Conservation (phyloP, 2,329 filamentous ascomycete genomes). For the Curvularia eragrostidis region DNA sequence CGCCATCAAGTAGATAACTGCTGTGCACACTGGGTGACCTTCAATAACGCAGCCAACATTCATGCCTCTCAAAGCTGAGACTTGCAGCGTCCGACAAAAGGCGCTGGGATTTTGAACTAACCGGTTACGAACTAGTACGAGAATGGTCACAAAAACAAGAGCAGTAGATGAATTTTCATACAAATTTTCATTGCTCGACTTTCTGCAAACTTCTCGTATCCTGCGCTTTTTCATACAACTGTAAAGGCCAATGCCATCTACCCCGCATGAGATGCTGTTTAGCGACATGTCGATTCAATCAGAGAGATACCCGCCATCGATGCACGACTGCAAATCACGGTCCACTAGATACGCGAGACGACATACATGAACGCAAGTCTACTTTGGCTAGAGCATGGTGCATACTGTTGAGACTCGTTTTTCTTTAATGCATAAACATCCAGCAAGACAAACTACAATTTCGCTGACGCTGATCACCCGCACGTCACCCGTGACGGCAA, state of each 20-base stretch:
- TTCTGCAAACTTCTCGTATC: neutral
- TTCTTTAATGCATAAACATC: neutral
- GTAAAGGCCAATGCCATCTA: neutral
- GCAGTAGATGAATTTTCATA: slow-evolving; percentile 2
- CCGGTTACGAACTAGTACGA: neutral
- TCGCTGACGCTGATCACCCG: neutral
- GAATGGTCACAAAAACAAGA: slow-evolving; percentile 1
- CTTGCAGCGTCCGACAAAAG: neutral
- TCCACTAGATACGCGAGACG: neutral
- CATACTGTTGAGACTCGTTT: neutral
- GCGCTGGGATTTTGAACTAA: neutral
- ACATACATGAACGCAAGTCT: neutral
- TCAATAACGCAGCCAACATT: neutral
- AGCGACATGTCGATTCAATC: neutral
- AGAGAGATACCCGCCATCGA: neutral
- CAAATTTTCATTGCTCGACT: neutral
- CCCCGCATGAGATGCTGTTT: neutral
- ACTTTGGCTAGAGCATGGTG: neutral
- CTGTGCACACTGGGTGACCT: neutral
- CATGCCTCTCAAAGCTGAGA: neutral
- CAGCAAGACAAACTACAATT: neutral
- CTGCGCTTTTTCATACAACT: neutral
- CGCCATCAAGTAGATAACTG: neutral
- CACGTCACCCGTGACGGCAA: neutral
- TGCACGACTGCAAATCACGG: neutral